These are phyloP conservation scores for Phytophthora cactorum DNA, from an alignment of 352 stramenopile species.

Conservation along the genomic window DNA sequence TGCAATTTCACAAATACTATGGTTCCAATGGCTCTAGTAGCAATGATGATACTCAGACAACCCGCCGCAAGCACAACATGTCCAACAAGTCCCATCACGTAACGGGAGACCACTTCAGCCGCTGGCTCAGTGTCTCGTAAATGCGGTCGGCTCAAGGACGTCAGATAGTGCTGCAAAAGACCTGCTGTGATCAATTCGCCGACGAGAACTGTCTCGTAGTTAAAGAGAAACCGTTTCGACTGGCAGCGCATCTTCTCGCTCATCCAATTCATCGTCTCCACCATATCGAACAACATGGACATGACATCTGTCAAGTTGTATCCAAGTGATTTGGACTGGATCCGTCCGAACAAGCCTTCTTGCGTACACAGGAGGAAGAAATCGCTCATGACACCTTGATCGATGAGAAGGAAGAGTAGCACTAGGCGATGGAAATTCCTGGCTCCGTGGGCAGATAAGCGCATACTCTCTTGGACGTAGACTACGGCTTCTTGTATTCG, in stretches of 20 bases:
- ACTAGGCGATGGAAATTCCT: constrained; percentile 26
- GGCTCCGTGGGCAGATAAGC: constrained; percentile 17
- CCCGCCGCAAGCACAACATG: constrained; percentile 30
- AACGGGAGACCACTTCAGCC: constrained; percentile 22
- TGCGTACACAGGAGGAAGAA: constrained; percentile 34
- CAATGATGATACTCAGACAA: constrained; percentile 21
- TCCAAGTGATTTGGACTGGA: constrained; percentile 40
- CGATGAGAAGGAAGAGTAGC: constrained; percentile 28
- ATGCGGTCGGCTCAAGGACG: constrained; percentile 16
- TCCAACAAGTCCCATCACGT: constrained; percentile 23
- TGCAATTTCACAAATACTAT: constrained; percentile 11
- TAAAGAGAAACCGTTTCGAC: constrained; percentile 26
- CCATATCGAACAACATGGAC: constrained; percentile 41
- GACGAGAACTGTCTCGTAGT: constrained; percentile 32
- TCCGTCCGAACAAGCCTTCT: constrained; percentile 25
- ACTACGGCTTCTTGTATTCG: constrained; percentile 29
- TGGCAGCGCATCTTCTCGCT: constrained; percentile 12
- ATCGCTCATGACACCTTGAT: constrained; percentile 36
- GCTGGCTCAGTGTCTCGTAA: constrained; percentile 12
- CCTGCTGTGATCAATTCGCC: constrained; percentile 32
- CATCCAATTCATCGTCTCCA: constrained; percentile 36
- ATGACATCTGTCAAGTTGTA: constrained; percentile 34
- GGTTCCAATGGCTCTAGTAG: constrained; percentile 9
- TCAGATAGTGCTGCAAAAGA: constrained; percentile 29
- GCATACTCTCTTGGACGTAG: constrained; percentile 27